Conservation (phyloP, 2,329 filamentous ascomycete species). For the Macroventuria anomochaeta region DNA sequence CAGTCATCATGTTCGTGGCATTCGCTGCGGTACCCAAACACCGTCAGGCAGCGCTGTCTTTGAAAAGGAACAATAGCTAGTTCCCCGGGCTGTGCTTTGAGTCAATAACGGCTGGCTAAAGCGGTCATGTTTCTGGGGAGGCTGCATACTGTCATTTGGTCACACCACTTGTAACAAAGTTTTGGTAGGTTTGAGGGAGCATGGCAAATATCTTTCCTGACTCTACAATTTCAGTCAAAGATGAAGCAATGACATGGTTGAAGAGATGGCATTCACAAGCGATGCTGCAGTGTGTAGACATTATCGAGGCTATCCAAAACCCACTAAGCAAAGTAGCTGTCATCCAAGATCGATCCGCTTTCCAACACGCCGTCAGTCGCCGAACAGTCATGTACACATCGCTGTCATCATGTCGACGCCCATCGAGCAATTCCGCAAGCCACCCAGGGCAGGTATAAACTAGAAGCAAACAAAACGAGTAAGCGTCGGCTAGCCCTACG, state of each 20-base stretch:
- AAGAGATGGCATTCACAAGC: neutral
- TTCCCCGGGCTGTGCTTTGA: neutral
- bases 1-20: no score
- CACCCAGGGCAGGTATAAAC: conserved; percentile 45
- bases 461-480: conserved; percentile 38
- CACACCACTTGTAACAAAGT: no score
- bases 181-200: no score
- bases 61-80: neutral
- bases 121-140: neutral
- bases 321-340: conserved; percentile 1
- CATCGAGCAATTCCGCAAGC: conserved; percentile 39
- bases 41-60: neutral
- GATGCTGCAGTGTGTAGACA: conserved; percentile 6
- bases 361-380: conserved; percentile 3
- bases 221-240: neutral
- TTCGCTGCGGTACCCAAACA: no score
- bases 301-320: conserved; percentile 14
- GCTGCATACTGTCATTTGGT: no score
- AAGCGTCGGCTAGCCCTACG: conserved; percentile 37
- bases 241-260: neutral
- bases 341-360: conserved; percentile 2
- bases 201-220: neutral
- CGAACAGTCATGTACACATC: conserved; percentile 1
- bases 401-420: conserved; percentile 38
- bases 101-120: neutral